Percentiles rank a stretch among this genome's conserved stretches.
Conservation (phyloP, 495 filamentous ascomycete genomes). For the Penicillium bialowiezense region DNA sequence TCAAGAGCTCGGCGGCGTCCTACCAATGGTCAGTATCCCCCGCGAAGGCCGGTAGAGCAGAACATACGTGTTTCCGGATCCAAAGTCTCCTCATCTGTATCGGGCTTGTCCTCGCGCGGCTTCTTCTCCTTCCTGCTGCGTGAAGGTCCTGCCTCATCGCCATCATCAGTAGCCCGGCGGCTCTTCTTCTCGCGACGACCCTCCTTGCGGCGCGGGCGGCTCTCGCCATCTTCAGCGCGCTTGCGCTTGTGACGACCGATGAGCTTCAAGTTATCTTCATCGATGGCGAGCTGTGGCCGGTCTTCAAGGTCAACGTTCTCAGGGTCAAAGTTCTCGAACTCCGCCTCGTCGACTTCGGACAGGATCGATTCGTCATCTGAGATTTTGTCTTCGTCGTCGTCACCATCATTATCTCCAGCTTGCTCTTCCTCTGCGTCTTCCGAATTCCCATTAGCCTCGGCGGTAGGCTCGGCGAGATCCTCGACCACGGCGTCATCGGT, state of each 20-base stretch:
- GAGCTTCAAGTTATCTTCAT: conserved; percentile 79
- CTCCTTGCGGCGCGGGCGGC: conserved; percentile 66
- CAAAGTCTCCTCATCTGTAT: conserved; percentile 60
- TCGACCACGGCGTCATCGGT: conserved; percentile 27
- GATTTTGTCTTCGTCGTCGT: conserved; percentile 36
- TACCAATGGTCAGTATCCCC: conserved; percentile 20
- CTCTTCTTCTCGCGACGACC: conserved; percentile 75
- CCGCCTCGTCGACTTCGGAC: conserved; percentile 92
- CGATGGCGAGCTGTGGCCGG: conserved; percentile 72
- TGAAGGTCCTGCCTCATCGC: conserved; percentile 52
- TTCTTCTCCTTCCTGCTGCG: conserved; percentile 51
- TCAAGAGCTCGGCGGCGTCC: conserved; percentile 77
- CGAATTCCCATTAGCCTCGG: conserved; percentile 8
- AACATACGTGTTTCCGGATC: conserved; percentile 53
- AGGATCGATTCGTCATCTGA: conserved; percentile 82
- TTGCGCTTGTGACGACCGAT: conserved; percentile 79
- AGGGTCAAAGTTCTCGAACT: conserved; percentile 90
- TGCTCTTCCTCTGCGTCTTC: conserved; percentile 11
- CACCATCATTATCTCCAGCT: conserved; percentile 17
- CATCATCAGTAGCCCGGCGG: conserved; percentile 53
- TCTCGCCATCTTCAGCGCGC: conserved; percentile 59
- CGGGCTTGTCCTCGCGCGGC: conserved; percentile 51
- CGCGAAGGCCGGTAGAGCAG: neutral
- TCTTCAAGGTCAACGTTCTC: conserved; percentile 73
- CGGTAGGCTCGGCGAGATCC: conserved; percentile 12